Base-by-base conservation (phyloP, 768 basidiomycete genomes). In the Sarcodon aspratus region DNA sequence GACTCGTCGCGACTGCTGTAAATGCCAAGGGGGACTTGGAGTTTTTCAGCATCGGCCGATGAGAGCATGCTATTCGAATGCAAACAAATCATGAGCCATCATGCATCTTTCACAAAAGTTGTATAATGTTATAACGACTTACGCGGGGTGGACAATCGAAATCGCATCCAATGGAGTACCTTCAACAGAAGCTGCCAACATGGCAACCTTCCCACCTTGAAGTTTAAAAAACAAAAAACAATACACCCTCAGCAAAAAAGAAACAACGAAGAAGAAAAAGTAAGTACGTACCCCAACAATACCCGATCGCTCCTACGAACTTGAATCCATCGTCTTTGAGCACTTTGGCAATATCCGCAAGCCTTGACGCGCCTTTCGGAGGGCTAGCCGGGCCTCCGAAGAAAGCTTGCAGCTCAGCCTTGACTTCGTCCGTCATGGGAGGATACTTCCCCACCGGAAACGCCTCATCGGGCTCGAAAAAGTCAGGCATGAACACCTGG, bases 401-500 rank as follows among this genome's bases (percentile, higher is more conserved):
- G 65, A 82, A 84, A 40, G 68, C 67, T 55, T 79, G 73, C 15
- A 81, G 58, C 43, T 69, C 72, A 9, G 63, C 61, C 59, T 78
- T 76, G 44, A 76, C 70, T 55, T 73, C 63, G 40, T 75, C 71
- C 3, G 71, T 72, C 54, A 70, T 68, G 7, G 79, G 78, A 5
- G 80, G 80, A 60, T 72, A 79, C 47, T 70, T 66, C 17, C 69
- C 69, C 7, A 62, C 47, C 2, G 75, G 68, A 57, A 73, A 79
- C 1, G 80, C 70, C 36, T 61, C 59, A 31, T 73, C 61, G 8
- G 72, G 73, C 54, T 77, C 73, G 61, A 82, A 80, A 56, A 82
- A 78, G 60, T 82, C 80, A 27, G 80, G 82, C 76, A 82, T 79
- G 59, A 76, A 71, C 35, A 84, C 76, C 21, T 69, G 73, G 15